Base-by-base conservation (phyloP, 2,329 filamentous ascomycete genomes). In the Talaromyces sp. region DNA sequence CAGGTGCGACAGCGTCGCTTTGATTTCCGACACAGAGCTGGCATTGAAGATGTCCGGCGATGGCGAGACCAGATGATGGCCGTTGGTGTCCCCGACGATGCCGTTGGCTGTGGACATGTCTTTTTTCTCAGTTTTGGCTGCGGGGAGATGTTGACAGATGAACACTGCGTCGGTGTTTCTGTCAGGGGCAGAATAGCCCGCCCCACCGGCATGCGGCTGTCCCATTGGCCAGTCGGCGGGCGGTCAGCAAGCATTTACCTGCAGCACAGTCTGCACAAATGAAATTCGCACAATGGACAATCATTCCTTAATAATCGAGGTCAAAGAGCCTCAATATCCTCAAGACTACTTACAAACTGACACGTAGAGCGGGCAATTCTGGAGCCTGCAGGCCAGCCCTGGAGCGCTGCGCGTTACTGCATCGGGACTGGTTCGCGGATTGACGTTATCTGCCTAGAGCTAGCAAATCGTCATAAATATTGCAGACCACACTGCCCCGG, bases 11-110 rank as follows among this genome's bases (percentile, higher is more conserved):
- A 99, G 85, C 59, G 89, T 87, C 63, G 88, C 84, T 71, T 89
- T 89, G 72, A 99, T 89, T 65, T 96, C 91, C 66, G 88, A 84
- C 67, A 93, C 83, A 68, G 87, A 91, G 67, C 85, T 84, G 68
- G 90, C 90, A 78, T 88, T 84, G 78, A 86, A 86, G 71, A 95
- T 82, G 70, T 76, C 72, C 39, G 68, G 63, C 17, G 66, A 62
- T 39, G 65, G 36, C 5, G 59, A 59, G 6, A 28, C 22, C 32
- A 28, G 59, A n/a, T 58, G 51, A 63, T 72, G 64, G 59, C 72
- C 73, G 66, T 76, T 75, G 55, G 64, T 59, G 42, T 61, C 47
- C 11, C 15, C 49, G 52, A 62, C 52, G 17, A 62, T 44, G 13
- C 60, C 52, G 22, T 63, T 55, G 39, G 58, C 49, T 53, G 64